These are phyloP conservation scores for Choanephora cucurbitarum DNA, from an alignment of 371 early-diverging fungal genomes.

Conservation along the genomic window DNA sequence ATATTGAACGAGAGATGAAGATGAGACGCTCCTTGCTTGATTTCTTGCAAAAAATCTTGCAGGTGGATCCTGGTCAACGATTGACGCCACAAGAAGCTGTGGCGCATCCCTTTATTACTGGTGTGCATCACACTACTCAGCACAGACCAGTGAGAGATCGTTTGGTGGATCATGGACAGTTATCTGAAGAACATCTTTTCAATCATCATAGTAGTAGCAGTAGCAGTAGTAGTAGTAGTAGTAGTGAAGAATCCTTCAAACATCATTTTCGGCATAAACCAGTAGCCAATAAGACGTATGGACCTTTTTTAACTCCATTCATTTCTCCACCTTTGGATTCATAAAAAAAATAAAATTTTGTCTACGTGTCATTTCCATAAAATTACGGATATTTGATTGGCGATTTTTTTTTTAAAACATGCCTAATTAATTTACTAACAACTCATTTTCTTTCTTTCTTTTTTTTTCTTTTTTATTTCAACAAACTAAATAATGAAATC, in stretches of 20 bases:
- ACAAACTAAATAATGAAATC: slow-evolving; percentile 13
- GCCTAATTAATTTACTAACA: not conserved
- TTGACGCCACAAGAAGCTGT: slow-evolving; percentile 91
- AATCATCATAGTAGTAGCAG: not conserved
- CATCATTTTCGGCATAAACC: not conserved
- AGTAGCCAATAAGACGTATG: slow-evolving; percentile 8
- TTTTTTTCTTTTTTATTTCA: not conserved
- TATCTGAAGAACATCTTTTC: too few relatives aligned
- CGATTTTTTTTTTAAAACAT: not conserved
- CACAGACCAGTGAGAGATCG: too few relatives aligned
- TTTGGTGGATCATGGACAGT: too few relatives aligned
- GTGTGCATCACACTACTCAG: too few relatives aligned
- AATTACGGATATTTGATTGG: not conserved
- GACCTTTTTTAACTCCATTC: slow-evolving; percentile 12
- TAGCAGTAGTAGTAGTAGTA: not conserved
- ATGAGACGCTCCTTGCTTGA: slow-evolving; percentile 72
- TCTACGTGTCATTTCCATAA: slow-evolving; percentile 11
- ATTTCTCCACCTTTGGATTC: slow-evolving; percentile 17
- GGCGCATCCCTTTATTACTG: slow-evolving; percentile 91
- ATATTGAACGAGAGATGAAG: slow-evolving; percentile 74
- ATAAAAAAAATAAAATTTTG: not conserved
- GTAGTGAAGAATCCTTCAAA: not conserved
- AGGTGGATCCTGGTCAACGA: slow-evolving; percentile 85
- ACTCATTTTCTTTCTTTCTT: not conserved
- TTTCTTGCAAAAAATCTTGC: slow-evolving; percentile 81